phyloP scores from a whole-genome alignment of 1,284 basidiomycete genomes.

The Irpex lacteus region DNA sequence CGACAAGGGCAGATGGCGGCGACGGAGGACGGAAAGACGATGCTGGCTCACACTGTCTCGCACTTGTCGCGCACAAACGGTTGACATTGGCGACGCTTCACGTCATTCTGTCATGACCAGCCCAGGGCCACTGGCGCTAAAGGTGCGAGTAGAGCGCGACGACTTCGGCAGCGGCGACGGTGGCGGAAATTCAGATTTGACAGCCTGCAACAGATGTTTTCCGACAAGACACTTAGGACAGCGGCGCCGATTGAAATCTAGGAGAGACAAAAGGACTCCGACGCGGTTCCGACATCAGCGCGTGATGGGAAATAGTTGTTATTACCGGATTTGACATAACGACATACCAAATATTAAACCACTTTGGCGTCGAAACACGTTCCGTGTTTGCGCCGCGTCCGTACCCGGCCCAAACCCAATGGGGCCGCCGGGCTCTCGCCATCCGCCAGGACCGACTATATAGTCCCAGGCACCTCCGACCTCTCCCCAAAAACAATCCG shows the following conservation, averaged over 20 bases:
- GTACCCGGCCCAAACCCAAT: constrained; percentile 37
- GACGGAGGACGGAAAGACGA: background rate
- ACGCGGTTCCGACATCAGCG: constrained; percentile 2
- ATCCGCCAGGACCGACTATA: constrained; percentile 43
- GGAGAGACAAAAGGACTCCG: background rate
- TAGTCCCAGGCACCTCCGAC: constrained; percentile 37
- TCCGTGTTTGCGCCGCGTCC: constrained; percentile 49
- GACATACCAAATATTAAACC: constrained; percentile 28
- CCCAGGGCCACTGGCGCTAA: background rate
- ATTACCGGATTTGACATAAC: constrained; percentile 17
- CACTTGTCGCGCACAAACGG: background rate
- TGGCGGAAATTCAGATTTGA: too few species aligned
- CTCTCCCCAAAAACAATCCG: constrained; percentile 34
- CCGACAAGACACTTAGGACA: background rate
- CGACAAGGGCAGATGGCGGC: background rate
- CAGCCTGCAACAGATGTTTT: background rate
- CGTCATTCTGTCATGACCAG: background rate
- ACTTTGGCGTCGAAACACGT: constrained; percentile 54
- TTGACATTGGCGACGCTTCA: background rate
- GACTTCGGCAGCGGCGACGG: too few species aligned
- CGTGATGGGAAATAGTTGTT: background rate
- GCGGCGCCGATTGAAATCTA: background rate
- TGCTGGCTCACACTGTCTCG: background rate
- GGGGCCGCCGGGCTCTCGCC: constrained; percentile 39
- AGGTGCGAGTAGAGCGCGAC: background rate